phyloP scores from a whole-genome alignment of 139 green algal genomes.

The Limnomonas spitsbergensis region DNA sequence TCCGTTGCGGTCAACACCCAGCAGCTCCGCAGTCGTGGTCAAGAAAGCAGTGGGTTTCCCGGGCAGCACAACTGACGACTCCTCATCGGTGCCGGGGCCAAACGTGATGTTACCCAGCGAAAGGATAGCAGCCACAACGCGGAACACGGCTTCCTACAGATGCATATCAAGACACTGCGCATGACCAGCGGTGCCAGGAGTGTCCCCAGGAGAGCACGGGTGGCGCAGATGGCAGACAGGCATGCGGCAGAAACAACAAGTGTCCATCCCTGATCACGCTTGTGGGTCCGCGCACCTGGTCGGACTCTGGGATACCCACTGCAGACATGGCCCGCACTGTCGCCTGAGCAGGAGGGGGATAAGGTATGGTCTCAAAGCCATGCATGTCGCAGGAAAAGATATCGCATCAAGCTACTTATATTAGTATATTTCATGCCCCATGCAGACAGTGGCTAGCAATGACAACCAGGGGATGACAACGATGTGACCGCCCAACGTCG shows the following conservation, averaged over 20 bases:
- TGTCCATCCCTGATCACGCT: too few relatives aligned
- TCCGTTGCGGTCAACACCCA: constrained; percentile 69
- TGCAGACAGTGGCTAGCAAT: too few relatives aligned
- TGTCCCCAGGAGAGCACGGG: too few relatives aligned
- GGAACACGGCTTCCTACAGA: constrained; percentile 69
- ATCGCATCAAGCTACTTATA: too few relatives aligned
- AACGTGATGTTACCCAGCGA: constrained; percentile 95
- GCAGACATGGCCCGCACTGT: constrained; percentile 89
- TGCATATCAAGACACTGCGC: too few relatives aligned
- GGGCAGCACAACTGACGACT: neutral
- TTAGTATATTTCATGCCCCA: too few relatives aligned
- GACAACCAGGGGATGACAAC: too few relatives aligned
- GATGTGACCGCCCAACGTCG: too few relatives aligned
- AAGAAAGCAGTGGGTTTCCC: neutral
- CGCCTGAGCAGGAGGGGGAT: constrained; percentile 34
- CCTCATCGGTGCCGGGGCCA: constrained; percentile 10
- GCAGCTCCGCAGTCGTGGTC: constrained; percentile 49
- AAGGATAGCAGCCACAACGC: constrained; percentile 87
- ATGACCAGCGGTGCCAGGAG: too few relatives aligned
- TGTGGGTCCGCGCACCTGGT: constrained; percentile 59
- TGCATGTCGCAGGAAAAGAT: too few relatives aligned
- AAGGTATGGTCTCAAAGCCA: too few relatives aligned
- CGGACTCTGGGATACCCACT: constrained; percentile 82
- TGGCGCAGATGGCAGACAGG: too few relatives aligned
- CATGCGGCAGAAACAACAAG: neutral